Conservation (phyloP, 225 moss, liverwort and hornwort genomes). For the Marchantia polymorpha region DNA sequence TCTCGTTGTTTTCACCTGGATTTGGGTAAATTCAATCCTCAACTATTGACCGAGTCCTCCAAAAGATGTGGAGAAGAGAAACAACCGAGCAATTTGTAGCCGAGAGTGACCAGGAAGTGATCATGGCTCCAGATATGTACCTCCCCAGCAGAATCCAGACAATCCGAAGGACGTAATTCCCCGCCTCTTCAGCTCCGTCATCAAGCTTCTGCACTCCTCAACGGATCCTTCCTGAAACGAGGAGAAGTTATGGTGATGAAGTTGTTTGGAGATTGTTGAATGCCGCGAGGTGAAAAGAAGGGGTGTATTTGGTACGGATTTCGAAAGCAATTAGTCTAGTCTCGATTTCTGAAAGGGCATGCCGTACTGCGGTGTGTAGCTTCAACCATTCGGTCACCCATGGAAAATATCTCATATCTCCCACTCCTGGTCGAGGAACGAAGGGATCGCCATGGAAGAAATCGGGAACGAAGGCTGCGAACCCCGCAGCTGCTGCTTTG, state of each 20-base stretch:
- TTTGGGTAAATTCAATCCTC: neutral
- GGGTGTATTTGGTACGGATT: neutral
- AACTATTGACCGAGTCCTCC: too few species aligned
- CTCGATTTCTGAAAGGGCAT: neutral
- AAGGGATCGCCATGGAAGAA: conserved; percentile 17
- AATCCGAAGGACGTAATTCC: conserved; percentile 14
- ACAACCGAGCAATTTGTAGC: too few species aligned
- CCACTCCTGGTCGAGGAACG: conserved; percentile 5
- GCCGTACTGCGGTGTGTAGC: conserved; percentile 3
- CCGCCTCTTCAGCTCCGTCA: conserved; percentile 7
- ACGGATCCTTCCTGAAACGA: conserved; percentile 4
- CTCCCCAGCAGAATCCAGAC: conserved; percentile 19
- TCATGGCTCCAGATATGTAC: neutral
- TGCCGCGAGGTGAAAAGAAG: neutral
- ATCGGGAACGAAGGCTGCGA: conserved; percentile 20
- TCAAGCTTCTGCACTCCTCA: neutral
- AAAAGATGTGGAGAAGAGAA: too few species aligned
- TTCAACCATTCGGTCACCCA: conserved; percentile 1
- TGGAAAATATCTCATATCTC: neutral
- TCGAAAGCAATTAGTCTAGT: neutral
- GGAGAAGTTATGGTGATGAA: too few species aligned
- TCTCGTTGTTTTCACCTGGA: too few species aligned
- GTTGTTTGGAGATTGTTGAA: too few species aligned
- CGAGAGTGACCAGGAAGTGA: too few species aligned
- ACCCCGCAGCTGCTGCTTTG: conserved; percentile 26